Evolutionary conservation across 176 grass and related monocot species (phyloP).

Genomic region (Sorghum bicolor): DNA sequence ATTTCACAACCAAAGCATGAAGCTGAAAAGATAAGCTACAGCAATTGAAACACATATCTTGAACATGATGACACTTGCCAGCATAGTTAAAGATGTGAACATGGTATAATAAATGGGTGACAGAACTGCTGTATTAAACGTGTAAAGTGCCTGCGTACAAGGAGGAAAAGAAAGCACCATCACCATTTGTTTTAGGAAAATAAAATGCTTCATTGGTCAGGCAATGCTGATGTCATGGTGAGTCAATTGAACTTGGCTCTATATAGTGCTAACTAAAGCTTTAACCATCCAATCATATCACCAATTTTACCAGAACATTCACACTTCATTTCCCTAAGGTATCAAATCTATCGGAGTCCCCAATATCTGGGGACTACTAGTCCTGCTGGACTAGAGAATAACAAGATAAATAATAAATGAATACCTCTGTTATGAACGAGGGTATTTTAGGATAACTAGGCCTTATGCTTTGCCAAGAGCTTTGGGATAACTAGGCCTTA

Average conservation of each 20-base stretch:
- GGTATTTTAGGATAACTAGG: too few species aligned
- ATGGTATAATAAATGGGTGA: constrained; percentile 81
- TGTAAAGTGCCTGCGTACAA: constrained; percentile 59
- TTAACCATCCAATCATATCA: neutral
- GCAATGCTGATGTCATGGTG: neutral
- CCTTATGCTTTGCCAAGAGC: too few species aligned
- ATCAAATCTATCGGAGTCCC: neutral
- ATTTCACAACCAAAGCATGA: neutral
- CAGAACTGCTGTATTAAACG: constrained; percentile 73
- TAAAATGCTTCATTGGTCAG: neutral
- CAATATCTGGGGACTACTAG: neutral
- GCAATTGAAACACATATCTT: constrained; percentile 43
- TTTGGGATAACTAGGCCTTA: too few species aligned
- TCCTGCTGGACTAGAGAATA: neutral
- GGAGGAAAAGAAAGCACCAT: neutral
- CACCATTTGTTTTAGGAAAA: neutral
- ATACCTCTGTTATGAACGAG: too few species aligned
- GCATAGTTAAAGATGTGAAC: constrained; percentile 75
- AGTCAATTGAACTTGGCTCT: neutral
- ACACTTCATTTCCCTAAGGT: neutral
- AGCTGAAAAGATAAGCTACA: neutral
- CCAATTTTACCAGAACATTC: neutral
- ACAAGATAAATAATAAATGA: neutral
- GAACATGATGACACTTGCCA: constrained; percentile 91
- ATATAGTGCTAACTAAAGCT: neutral